Percentiles rank a stretch among this genome's conserved stretches.
Conservation (phyloP, 805 yeast genomes). For the Saccharomycopsis fermentans region DNA sequence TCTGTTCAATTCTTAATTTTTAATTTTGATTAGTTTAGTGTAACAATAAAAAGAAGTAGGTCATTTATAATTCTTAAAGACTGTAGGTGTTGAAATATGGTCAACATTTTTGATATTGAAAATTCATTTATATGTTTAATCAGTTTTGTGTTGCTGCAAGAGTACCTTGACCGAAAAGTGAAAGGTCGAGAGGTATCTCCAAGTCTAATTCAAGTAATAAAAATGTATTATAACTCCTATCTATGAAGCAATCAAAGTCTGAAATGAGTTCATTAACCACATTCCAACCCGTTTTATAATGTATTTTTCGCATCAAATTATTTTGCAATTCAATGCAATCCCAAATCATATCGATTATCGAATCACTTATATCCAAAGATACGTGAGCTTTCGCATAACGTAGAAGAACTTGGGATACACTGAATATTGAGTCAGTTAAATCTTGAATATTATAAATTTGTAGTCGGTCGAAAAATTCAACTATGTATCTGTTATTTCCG, state of each 20-base stretch:
- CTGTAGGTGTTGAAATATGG: no score
- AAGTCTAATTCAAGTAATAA: neutral
- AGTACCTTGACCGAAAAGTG: neutral
- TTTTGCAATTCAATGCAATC: neutral
- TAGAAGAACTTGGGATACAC: neutral
- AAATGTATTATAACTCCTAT: neutral
- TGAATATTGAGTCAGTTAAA: neutral
- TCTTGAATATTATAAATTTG: neutral
- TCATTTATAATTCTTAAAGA: no score
- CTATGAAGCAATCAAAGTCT: neutral
- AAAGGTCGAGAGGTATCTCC: neutral
- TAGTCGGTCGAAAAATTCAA: neutral
- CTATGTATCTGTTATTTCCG: neutral
- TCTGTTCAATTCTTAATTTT: no score
- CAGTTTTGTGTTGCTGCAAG: neutral
- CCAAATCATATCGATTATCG: neutral
- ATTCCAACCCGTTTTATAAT: neutral
- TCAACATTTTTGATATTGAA: neutral
- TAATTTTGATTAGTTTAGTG: no score
- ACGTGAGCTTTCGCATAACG: neutral
- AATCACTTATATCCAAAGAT: neutral
- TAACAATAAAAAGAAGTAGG: no score
- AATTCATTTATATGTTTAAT: neutral
- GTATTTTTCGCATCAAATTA: neutral
- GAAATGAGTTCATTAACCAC: neutral